Evolutionary conservation across 208 protist genomes (phyloP), one percentile per base, ranked within the genome.

Genomic region (Wallacemonas rigidus): DNA sequence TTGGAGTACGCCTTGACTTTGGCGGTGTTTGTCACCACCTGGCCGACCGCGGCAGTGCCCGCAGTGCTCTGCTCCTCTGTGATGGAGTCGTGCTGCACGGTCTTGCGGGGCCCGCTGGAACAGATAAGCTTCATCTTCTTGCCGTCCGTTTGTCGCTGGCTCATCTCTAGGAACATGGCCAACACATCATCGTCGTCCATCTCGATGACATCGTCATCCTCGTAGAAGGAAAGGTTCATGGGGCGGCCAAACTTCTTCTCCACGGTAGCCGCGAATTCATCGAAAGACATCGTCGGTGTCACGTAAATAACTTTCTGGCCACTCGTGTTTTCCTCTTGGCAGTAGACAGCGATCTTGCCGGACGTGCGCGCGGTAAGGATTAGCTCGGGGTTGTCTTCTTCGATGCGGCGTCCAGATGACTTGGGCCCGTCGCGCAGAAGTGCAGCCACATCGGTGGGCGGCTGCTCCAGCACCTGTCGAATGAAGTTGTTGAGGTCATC

Each of bases 141-240:
- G 26, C 81, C 79, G 40, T 83, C 82, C 2, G 72, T 71, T 41
- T 79, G 72, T 14, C 40, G 5, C 72, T 82, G 57, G 54, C 57
- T 71, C 69, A 86, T 82, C 64, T 94, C 89, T 11, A 96, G 79
- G 76, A 93, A 96, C 88, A 96, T 91, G 58, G 80, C 78, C 47
- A 96, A 82, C 45, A 92, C 86, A 58, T 96, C 88, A 47, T 94
- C 89, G 63, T 96, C 91, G 61, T 96, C 91, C 65, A 96, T 60
- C 69, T 91, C 82, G 55, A 96, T 86, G 3, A 90, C 39, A 77
- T 94, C 91, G 2, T 93, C 86, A 15, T 81, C 91, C 57, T 96
- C 89, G 69, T 90, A 88, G 68, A 95, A 95, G 54, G 86, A 91
- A 43, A 92, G 65, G 11, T 48, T 71, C 83, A 86, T 90, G 67